Percentiles rank a stretch among this genome's conserved stretches.
phyloP scores from a whole-genome alignment of 371 early-diverging fungal species.

The Chytridium lagenaria region DNA sequence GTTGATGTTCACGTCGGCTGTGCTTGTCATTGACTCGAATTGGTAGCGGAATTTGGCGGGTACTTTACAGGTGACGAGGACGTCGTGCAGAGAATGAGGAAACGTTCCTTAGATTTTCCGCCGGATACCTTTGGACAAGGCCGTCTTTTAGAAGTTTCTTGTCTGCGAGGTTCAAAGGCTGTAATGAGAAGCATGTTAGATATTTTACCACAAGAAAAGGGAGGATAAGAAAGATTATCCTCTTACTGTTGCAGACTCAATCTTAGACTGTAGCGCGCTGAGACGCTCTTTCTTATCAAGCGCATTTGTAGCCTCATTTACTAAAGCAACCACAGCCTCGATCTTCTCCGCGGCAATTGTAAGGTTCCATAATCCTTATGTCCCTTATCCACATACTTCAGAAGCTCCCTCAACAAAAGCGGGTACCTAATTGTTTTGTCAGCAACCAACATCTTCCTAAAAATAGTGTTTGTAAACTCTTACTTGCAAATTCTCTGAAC shows the following conservation, averaged over 20 bases:
- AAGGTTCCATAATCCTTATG: constrained; percentile 45
- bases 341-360: constrained; percentile 50
- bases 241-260: constrained; percentile 47
- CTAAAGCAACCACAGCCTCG: constrained; percentile 54
- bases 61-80: constrained; percentile 50
- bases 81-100: constrained; percentile 47
- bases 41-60: constrained; percentile 41
- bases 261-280: constrained; percentile 40
- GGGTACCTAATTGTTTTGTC: constrained; percentile 47
- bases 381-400: constrained; percentile 50
- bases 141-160: constrained; percentile 56
- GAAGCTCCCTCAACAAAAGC: constrained; percentile 49
- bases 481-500: constrained; percentile 65
- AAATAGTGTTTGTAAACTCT: background rate
- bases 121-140: constrained; percentile 25
- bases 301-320: constrained; percentile 58
- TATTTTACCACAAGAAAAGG: background rate
- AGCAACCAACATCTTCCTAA: constrained; percentile 10
- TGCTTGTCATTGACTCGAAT: constrained; percentile 43
- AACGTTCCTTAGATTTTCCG: constrained; percentile 53
- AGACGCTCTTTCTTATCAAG: constrained; percentile 53
- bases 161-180: constrained; percentile 49
- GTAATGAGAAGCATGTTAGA: background rate
- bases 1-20: constrained; percentile 43
- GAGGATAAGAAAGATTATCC: background rate